phyloP scores from a whole-genome alignment of 164 flowering plant species.

The Stephania japonica region DNA sequence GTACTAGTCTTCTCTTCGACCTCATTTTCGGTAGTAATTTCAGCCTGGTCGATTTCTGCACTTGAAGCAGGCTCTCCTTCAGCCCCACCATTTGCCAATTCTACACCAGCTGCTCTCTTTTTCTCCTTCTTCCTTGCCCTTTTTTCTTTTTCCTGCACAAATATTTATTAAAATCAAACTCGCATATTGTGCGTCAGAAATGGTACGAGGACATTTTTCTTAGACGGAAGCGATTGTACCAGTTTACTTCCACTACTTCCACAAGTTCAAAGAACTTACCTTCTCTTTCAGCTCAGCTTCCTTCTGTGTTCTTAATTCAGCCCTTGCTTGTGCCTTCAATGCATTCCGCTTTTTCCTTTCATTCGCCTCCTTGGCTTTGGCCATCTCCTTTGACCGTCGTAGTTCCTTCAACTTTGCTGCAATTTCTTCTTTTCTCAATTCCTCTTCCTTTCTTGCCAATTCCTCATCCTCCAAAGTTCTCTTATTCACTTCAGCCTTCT shows the following conservation, averaged over 20 bases:
- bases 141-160: conserved; percentile 72
- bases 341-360: conserved; percentile 78
- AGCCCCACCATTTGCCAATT: conserved; percentile 13
- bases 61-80: conserved; percentile 30
- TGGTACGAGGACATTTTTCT: not conserved
- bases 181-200: not conserved
- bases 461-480: conserved; percentile 59
- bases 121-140: conserved; percentile 39
- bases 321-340: conserved; percentile 72
- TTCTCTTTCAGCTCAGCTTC: conserved; percentile 84
- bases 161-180: not conserved
- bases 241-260: not conserved
- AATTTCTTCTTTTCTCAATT: conserved; percentile 51
- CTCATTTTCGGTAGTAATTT: conserved; percentile 30
- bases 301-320: conserved; percentile 59
- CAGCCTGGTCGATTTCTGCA: conserved; percentile 23
- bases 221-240: not conserved
- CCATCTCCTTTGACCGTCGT: conserved; percentile 58
- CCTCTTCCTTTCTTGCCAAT: conserved; percentile 46
- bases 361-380: conserved; percentile 77
- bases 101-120: conserved; percentile 37
- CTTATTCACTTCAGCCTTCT: conserved; percentile 29
- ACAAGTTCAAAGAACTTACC: conserved; percentile 29
- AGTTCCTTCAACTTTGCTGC: conserved; percentile 66
- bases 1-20: conserved; percentile 26